Evolutionary conservation across 2,329 filamentous ascomycete species (phyloP).

Genomic region (Scedosporium apiospermum): DNA sequence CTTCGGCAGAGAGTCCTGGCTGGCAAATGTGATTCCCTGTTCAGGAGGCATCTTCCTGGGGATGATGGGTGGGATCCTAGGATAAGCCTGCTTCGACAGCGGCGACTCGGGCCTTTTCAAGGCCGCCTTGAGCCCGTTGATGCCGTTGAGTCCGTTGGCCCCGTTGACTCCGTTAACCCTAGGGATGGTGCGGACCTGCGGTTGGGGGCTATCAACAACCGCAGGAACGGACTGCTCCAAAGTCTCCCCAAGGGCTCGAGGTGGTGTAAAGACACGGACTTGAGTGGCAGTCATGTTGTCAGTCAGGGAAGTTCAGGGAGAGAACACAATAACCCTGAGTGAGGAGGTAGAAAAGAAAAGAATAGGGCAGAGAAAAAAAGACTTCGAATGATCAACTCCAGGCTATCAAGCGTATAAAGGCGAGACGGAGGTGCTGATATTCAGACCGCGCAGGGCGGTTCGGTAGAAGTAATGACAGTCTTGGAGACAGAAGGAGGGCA

Average conservation of each 20-base stretch:
- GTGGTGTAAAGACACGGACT: constrained; percentile 41
- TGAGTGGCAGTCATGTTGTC: constrained; percentile 23
- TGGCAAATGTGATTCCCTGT: constrained; percentile 74
- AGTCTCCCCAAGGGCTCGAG: constrained; percentile 63
- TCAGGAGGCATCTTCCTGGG: constrained; percentile 15
- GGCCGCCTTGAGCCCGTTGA: constrained; percentile 3
- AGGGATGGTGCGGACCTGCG: not conserved
- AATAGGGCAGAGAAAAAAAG: not conserved
- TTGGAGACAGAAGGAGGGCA: constrained; percentile 75
- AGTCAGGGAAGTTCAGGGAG: not conserved
- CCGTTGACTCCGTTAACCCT: constrained; percentile 4
- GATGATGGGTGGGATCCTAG: not conserved
- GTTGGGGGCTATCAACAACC: not conserved
- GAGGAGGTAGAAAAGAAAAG: not conserved
- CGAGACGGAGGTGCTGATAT: constrained; percentile 69
- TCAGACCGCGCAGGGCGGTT: constrained; percentile 77
- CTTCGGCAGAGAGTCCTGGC: constrained; percentile 82
- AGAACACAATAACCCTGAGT: not conserved
- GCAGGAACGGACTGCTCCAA: constrained; percentile 35
- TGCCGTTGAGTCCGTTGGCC: not conserved
- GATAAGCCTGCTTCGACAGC: not conserved
- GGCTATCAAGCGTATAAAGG: constrained; percentile 57
- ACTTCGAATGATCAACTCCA: not conserved
- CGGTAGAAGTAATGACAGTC: constrained; percentile 92
- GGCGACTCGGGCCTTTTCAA: not conserved